Conservation (phyloP, 768 basidiomycete genomes). For the Mrakia gelida region DNA sequence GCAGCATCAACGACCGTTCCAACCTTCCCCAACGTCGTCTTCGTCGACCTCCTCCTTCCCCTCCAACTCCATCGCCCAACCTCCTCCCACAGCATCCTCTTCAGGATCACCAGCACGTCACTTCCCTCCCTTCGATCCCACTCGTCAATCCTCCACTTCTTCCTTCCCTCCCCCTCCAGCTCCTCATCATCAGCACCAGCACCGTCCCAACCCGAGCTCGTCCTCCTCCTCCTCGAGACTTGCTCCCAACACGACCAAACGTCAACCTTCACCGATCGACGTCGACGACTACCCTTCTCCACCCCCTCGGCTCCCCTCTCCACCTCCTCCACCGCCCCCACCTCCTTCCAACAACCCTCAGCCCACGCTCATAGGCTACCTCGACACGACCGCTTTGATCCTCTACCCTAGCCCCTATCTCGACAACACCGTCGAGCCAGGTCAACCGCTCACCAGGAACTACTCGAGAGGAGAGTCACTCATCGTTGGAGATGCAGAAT, state of each 20-base stretch:
- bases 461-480: conserved; percentile 26
- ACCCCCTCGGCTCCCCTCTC: background rate
- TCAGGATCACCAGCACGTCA: background rate
- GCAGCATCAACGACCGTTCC: background rate
- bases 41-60: conserved; percentile 8
- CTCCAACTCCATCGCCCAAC: background rate
- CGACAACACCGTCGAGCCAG: background rate
- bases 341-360: background rate
- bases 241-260: background rate
- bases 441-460: background rate
- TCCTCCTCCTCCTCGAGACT: conserved; percentile 5
- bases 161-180: background rate
- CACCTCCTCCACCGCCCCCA: conserved; percentile 2
- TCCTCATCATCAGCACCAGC: background rate
- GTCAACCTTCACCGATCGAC: conserved; percentile 19
- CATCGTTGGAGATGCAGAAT: conserved; percentile 8
- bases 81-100: background rate
- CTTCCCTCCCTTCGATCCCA: background rate
- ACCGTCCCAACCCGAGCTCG: conserved; percentile 1
- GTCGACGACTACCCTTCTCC: conserved; percentile 24
- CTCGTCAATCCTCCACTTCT: background rate
- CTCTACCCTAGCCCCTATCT: conserved; percentile 29
- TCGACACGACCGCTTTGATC: conserved; percentile 28
- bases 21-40: background rate
- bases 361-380: conserved; percentile 20